These are phyloP conservation scores for Agrostemma githago DNA, from an alignment of 148 eudicot species.

Conservation along the genomic window DNA sequence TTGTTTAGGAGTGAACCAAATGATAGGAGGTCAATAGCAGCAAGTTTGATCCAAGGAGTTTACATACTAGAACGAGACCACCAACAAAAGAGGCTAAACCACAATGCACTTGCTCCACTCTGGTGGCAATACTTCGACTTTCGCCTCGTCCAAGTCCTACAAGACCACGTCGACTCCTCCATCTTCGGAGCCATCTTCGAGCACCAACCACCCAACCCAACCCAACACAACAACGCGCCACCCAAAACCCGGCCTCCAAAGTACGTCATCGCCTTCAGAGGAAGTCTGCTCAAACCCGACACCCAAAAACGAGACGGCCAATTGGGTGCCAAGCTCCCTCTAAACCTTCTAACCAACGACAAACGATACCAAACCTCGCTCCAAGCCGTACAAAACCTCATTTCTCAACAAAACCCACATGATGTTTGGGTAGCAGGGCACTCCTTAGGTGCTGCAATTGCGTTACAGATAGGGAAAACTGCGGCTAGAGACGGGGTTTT, in stretches of 20 bases:
- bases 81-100: constrained; percentile 36
- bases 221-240: neutral
- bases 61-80: constrained; percentile 67
- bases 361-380: constrained; percentile 39
- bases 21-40: constrained; percentile 36
- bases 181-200: constrained; percentile 58
- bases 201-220: constrained; percentile 27
- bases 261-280: constrained; percentile 70
- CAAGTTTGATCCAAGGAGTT: constrained; percentile 50
- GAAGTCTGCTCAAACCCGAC: constrained; percentile 43
- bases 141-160: constrained; percentile 28
- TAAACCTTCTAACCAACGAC: constrained; percentile 37
- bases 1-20: constrained; percentile 35
- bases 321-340: constrained; percentile 34
- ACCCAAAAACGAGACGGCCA: constrained; percentile 43
- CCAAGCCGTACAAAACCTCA: constrained; percentile 23
- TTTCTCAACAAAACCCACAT: constrained; percentile 19
- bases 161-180: constrained; percentile 46
- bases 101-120: constrained; percentile 52
- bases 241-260: constrained; percentile 39
- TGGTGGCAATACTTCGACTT: constrained; percentile 74
- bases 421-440: constrained; percentile 72
- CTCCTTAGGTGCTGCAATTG: constrained; percentile 71
- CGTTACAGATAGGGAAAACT: constrained; percentile 54
- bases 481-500: constrained; percentile 40